These are phyloP conservation scores for Lablab purpureus DNA, from an alignment of 306 rosid species.

Conservation along the genomic window DNA sequence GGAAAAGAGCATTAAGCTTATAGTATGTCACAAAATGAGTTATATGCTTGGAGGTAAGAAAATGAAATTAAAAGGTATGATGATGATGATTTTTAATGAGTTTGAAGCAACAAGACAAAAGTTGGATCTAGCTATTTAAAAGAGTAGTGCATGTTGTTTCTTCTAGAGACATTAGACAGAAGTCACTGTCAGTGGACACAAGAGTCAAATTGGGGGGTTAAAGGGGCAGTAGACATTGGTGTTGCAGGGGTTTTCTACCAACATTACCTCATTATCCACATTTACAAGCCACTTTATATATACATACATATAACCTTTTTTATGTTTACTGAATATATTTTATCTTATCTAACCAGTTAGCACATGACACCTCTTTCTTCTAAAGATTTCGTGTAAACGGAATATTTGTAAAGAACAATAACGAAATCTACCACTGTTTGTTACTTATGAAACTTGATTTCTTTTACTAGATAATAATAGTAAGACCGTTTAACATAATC, in stretches of 20 bases:
- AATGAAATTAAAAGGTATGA: not conserved
- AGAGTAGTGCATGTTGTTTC: not conserved
- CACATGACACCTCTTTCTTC: not conserved
- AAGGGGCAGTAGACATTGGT: conserved; percentile 41
- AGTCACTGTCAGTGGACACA: conserved; percentile 43
- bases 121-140: too few species aligned
- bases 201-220: conserved; percentile 63
- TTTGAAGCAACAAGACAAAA: not conserved
- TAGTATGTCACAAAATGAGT: not conserved
- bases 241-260: conserved; percentile 45
- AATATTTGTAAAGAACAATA: conserved; percentile 38
- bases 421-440: conserved; percentile 3
- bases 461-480: conserved; percentile 34
- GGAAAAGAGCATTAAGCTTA: not conserved
- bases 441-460: conserved; percentile 43
- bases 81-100: not conserved
- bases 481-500: not conserved
- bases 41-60: not conserved
- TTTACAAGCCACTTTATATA: conserved; percentile 46
- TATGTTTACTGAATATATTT: not conserved
- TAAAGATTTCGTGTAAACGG: conserved; percentile 45
- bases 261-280: conserved; percentile 57
- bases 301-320: not conserved
- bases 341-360: conserved; percentile 22
- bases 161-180: conserved; percentile 37